Percentiles rank a stretch among this genome's conserved stretches.
Conservation (phyloP, 2,329 filamentous ascomycete species). For the Phialocephala sp. region DNA sequence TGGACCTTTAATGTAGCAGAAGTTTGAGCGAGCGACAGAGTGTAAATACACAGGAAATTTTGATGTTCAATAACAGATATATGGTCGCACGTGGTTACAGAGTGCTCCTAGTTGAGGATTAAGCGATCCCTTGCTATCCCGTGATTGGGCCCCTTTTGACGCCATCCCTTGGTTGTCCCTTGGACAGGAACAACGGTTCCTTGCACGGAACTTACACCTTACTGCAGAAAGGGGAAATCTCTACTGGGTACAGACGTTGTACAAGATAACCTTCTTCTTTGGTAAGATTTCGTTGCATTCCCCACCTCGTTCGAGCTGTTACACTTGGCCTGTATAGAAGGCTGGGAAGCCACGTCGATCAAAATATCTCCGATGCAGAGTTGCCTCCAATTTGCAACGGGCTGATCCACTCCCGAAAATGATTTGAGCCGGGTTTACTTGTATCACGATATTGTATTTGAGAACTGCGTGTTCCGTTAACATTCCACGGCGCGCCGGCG, state of each 20-base stretch:
- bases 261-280: slow-evolving; percentile 24
- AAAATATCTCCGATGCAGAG: slow-evolving; percentile 5
- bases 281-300: slow-evolving; percentile 17
- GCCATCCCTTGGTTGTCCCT: slow-evolving; percentile 12
- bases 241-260: slow-evolving; percentile 15
- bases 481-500: neutral
- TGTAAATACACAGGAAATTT: slow-evolving; percentile 2
- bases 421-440: neutral
- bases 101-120: slow-evolving; percentile 13
- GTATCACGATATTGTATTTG: slow-evolving; percentile 4
- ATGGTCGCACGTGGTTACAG: slow-evolving; percentile 4
- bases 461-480: slow-evolving; percentile 7
- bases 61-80: neutral
- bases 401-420: slow-evolving; percentile 5
- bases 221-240: slow-evolving; percentile 20
- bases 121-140: slow-evolving; percentile 14
- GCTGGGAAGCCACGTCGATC: slow-evolving; percentile 5
- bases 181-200: slow-evolving; percentile 16
- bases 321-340: neutral
- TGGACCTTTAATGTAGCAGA: slow-evolving; percentile 1
- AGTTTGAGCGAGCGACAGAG: neutral
- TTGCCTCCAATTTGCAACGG: neutral
- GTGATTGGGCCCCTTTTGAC: slow-evolving; percentile 21
- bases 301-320: slow-evolving; percentile 12
- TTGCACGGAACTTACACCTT: neutral